phyloP scores from a whole-genome alignment of 164 flowering plant species.

The Berberis thunbergii region DNA sequence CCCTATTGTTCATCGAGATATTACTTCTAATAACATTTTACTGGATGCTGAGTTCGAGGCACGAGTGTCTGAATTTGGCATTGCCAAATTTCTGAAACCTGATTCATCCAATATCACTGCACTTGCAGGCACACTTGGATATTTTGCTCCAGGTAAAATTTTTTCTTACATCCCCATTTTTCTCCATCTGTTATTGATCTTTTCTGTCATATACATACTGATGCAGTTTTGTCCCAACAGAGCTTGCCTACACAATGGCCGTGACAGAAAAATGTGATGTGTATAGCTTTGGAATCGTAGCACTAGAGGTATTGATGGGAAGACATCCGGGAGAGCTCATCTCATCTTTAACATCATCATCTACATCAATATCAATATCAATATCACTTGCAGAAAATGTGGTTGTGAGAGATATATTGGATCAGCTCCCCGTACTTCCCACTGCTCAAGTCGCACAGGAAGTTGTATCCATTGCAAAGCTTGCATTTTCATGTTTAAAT shows the following conservation, averaged over 20 bases:
- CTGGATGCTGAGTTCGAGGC: slow-evolving; percentile 4
- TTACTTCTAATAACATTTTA: slow-evolving; percentile 2
- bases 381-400: neutral
- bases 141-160: slow-evolving; percentile 7
- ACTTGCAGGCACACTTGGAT: neutral
- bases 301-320: slow-evolving; percentile 7
- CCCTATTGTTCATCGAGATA: slow-evolving; percentile 5
- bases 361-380: neutral
- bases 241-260: slow-evolving; percentile 7
- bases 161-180: neutral
- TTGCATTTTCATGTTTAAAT: slow-evolving; percentile 4
- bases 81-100: neutral
- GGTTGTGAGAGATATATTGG: slow-evolving; percentile 3
- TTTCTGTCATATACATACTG: neutral
- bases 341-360: neutral
- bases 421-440: slow-evolving; percentile 6
- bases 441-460: neutral
- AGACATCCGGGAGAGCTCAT: slow-evolving; percentile 10
- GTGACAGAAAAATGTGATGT: slow-evolving; percentile 13
- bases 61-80: neutral
- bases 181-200: neutral
- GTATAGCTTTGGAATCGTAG: slow-evolving; percentile 10
- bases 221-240: neutral
- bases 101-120: slow-evolving; percentile 1
- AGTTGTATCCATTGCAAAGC: neutral